These are phyloP conservation scores for Verticillium zaregamsianum DNA, from an alignment of 2,329 filamentous ascomycete species.

Conservation along the genomic window DNA sequence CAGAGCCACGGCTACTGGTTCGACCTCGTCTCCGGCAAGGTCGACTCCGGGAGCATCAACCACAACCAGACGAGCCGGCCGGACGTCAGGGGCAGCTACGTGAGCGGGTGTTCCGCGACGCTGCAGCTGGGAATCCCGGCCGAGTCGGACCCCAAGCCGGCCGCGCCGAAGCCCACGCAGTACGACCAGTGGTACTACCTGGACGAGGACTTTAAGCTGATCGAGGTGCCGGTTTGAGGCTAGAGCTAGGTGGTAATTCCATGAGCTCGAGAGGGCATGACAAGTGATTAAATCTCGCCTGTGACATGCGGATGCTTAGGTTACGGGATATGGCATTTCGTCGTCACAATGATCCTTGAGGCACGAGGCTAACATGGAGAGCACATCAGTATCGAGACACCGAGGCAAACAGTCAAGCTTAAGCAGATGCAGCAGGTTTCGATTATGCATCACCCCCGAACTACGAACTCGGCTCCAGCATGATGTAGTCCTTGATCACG, in stretches of 20 bases:
- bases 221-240: conserved; percentile 10
- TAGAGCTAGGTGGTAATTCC: not conserved
- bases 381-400: too few relatives aligned
- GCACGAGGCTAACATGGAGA: too few relatives aligned
- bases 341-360: too few relatives aligned
- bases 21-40: conserved; percentile 31
- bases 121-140: conserved; percentile 24
- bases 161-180: conserved; percentile 23
- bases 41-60: conserved; percentile 31
- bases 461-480: conserved; percentile 8
- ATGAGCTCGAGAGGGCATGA: too few relatives aligned
- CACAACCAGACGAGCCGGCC: conserved; percentile 34
- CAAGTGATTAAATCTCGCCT: too few relatives aligned
- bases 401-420: too few relatives aligned
- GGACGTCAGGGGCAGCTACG: conserved; percentile 24
- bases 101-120: conserved; percentile 25
- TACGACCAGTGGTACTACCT: conserved; percentile 34
- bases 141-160: conserved; percentile 21
- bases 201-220: conserved; percentile 24
- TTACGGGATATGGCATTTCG: too few relatives aligned
- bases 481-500: conserved; percentile 11
- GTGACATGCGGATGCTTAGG: not conserved
- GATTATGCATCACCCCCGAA: not conserved
- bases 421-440: too few relatives aligned
- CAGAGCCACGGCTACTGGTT: conserved; percentile 34